Evolutionary conservation across 2,329 filamentous ascomycete genomes (phyloP), one percentile per base, ranked within the genome.

Genomic region (Endoconidiophora laricicola): DNA sequence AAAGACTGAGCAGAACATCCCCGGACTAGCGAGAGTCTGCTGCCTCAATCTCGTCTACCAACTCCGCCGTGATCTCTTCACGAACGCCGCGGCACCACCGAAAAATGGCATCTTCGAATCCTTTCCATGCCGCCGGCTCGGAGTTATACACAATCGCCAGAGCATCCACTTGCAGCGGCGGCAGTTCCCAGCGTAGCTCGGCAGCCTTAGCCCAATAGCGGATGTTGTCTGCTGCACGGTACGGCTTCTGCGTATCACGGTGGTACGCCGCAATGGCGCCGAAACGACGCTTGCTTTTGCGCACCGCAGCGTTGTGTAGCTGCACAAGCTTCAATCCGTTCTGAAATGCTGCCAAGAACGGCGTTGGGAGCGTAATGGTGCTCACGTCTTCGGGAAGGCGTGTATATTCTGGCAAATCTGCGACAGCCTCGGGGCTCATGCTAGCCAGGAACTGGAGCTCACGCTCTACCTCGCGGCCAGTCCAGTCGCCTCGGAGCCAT

Each of bases 131-230:
- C 48, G 77, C 71, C 1, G 72, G 72, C 46, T 76, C 72, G 53
- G 72, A 81, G 60, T 81, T 81, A 60, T 88, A 83, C 20, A 94
- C 88, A 6, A 95, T 75, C 24, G 82, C 86, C 65, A 93, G 81
- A 20, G 90, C 86, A 60, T 95, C 86, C 49, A 94, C 73, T 55
- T 81, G 77, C 12, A 10, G 26, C 47, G 96, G 70, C 57, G 83
- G 75, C 38, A 88, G 76, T 65, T 96, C 91, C 81, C 90, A 98
- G 50, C 91, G 79, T 52, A 96, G 71, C 66, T 98, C 88, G 6
- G 88, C 87, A 1, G 90, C 91, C 68, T 98, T 98, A 65, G 84
- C 76, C 90, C 91, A 98, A 69, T 83, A 98, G 39, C 87, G 78
- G 54, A 98, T 72, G 62, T 98, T 98, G 58, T 98, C 91, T 2